Conservation (phyloP, 805 yeast genomes). For the Pichia californica region DNA sequence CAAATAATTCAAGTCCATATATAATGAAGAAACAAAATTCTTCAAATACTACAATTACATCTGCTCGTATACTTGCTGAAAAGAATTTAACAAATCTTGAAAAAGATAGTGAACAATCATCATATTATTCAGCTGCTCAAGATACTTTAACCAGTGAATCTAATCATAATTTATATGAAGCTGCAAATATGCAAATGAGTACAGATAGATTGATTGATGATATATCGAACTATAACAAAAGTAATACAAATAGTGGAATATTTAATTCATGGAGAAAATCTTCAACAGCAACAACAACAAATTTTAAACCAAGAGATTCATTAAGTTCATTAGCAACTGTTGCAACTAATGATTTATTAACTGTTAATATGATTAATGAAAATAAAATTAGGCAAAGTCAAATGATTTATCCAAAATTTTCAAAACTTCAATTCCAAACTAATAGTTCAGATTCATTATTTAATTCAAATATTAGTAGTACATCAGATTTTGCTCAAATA, state of each 20-base stretch:
- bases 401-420: conserved; percentile 10
- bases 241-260: conserved; percentile 19
- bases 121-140: conserved; percentile 31
- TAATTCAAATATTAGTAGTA: background rate
- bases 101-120: conserved; percentile 21
- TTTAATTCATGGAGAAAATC: conserved; percentile 58
- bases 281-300: conserved; percentile 25
- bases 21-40: conserved; percentile 26
- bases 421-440: conserved; percentile 4
- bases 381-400: conserved; percentile 34
- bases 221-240: background rate
- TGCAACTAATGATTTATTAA: conserved; percentile 75
- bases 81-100: conserved; percentile 48
- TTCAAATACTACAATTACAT: conserved; percentile 9
- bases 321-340: conserved; percentile 74
- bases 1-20: conserved; percentile 16
- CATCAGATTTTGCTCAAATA: too few species aligned
- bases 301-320: conserved; percentile 54
- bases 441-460: conserved; percentile 4
- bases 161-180: conserved; percentile 6
- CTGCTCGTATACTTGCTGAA: conserved; percentile 35
- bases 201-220: conserved; percentile 29
- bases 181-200: conserved; percentile 27
- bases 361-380: conserved; percentile 70
- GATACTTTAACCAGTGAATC: conserved; percentile 47